Base-by-base conservation (phyloP, 176 grass and related monocot species). In the Musa acuminata region DNA sequence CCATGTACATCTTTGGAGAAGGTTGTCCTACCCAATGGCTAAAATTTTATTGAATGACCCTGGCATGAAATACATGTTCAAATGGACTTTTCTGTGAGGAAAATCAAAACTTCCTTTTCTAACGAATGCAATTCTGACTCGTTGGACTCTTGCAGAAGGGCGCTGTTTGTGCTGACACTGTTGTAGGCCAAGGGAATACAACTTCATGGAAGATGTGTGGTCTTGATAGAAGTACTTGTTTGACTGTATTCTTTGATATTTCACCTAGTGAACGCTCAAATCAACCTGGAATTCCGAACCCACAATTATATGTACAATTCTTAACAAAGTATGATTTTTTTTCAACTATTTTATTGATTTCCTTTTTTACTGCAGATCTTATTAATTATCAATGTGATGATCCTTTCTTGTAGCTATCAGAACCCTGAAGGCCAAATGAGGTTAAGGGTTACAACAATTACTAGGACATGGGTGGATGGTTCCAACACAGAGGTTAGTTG, bases 1-100 rank as follows among this genome's bases (percentile, higher is more conserved):
- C 90, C 95, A 49, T 94, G 95, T 77, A 91, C 95, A 65, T 99
- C 95, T 80, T 87, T 99, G 84, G 95, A 99, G 75, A 99, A 99
- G 95, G 95, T 99, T 87, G 25, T 64, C 51, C 21, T 81, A 22
- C 82, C 52, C 65, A 63, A 69, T 71, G n/a, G 19, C 55, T 81
- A 21, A 51, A 29, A 64, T 22, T 79, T 54, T 73, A 59, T 25
- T 66, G 17, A 19, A 50, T 69, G 25, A 24, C 13, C 8, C 52
- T 64, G 49, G 3, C 20, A 65, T 77, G 48, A 25, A 12, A 63
- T 77, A n/a, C 48, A 27, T 64, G 17, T 64, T 24, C 8, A 11
- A 71, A 20, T 50, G 35, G 35, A 43, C 35, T 43, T 8, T 21
- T n/a, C 19, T 20, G 35, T 43, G 35, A 43, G 35, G 35, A 43